Percentiles rank a stretch among this genome's conserved stretches.
phyloP scores from a whole-genome alignment of 495 filamentous ascomycete species.

The Xylaria curta region DNA sequence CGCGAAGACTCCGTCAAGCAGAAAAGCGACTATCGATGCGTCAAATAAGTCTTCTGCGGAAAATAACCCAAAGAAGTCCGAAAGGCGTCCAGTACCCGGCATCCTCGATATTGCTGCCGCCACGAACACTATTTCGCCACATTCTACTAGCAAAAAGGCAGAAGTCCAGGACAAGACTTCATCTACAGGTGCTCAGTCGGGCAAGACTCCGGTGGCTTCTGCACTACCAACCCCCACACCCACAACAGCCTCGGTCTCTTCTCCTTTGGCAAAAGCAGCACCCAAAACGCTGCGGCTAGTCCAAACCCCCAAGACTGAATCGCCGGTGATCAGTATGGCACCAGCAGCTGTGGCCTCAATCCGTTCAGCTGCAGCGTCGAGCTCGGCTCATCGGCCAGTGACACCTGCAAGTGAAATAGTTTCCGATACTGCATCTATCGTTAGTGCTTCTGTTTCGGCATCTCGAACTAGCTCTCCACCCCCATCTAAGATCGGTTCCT shows the following conservation, averaged over 20 bases:
- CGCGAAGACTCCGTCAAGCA: conserved; percentile 34
- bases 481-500: conserved; percentile 72
- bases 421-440: conserved; percentile 77
- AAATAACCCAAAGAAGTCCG: conserved; percentile 33
- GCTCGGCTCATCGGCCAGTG: conserved; percentile 66
- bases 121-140: conserved; percentile 44
- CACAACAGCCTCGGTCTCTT: conserved; percentile 53
- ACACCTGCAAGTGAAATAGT: conserved; percentile 78
- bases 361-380: conserved; percentile 50
- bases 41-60: conserved; percentile 23
- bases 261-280: conserved; percentile 49
- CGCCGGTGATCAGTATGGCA: conserved; percentile 47
- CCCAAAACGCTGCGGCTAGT: conserved; percentile 72
- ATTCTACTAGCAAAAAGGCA: conserved; percentile 33
- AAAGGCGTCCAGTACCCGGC: conserved; percentile 64
- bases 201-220: conserved; percentile 45
- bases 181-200: conserved; percentile 24
- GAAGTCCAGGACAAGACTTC: conserved; percentile 43
- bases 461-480: conserved; percentile 82
- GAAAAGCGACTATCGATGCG: conserved; percentile 35
- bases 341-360: conserved; percentile 38
- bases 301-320: conserved; percentile 73
- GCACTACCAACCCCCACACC: conserved; percentile 58
- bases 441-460: conserved; percentile 79
- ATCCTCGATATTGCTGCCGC: conserved; percentile 70